phyloP scores from a whole-genome alignment of 2,329 filamentous ascomycete genomes.

The Penicillium sp. region DNA sequence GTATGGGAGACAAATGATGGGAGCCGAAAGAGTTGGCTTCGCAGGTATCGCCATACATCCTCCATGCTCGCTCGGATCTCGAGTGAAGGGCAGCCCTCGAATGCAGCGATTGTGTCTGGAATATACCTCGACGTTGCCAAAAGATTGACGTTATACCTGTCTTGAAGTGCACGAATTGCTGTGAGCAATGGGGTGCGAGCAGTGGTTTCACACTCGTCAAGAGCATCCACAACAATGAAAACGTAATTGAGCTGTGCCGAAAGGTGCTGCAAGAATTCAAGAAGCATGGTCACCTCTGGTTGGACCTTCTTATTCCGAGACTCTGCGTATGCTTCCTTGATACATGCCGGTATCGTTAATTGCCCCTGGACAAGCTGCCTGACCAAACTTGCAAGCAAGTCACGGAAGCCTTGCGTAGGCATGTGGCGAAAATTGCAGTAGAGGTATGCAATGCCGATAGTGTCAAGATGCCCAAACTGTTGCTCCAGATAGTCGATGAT shows the following conservation, averaged over 20 bases:
- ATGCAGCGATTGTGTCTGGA: neutral
- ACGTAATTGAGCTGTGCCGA: conserved; percentile 6
- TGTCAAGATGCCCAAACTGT: too few species aligned
- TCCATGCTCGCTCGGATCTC: neutral
- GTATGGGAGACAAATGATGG: conserved; percentile 20
- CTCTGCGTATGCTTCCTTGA: conserved; percentile 23
- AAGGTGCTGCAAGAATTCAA: conserved; percentile 21
- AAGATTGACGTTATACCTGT: neutral
- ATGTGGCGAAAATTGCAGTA: too few species aligned
- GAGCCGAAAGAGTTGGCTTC: conserved; percentile 22
- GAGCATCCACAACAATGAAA: neutral
- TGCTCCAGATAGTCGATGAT: too few species aligned
- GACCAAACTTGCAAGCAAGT: too few species aligned
- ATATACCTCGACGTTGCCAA: neutral
- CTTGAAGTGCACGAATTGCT: neutral
- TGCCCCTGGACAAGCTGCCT: conserved; percentile 15
- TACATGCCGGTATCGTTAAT: conserved; percentile 16
- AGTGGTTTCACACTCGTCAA: neutral
- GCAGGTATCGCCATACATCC: conserved; percentile 1
- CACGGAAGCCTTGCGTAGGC: too few species aligned
- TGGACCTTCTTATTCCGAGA: conserved; percentile 34
- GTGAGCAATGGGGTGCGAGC: neutral
- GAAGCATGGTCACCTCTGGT: neutral
- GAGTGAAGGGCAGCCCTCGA: neutral
- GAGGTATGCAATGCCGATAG: too few species aligned